Base-by-base conservation (phyloP, 768 basidiomycete genomes). In the Rubroboletus satanas region DNA sequence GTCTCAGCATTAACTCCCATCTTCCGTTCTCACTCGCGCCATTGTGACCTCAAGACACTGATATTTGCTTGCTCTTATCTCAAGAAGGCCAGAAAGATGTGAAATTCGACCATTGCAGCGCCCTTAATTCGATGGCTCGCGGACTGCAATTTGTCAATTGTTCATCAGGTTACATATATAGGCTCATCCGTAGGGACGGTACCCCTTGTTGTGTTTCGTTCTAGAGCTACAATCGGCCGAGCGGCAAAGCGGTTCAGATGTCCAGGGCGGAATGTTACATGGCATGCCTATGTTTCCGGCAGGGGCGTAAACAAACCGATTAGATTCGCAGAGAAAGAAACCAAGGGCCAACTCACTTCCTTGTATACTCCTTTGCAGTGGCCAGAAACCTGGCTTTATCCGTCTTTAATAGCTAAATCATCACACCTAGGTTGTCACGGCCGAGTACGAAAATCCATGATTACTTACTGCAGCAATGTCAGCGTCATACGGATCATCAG, bases 401-500 rank as follows among this genome's bases (percentile, higher is more conserved):
- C 62, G 83, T 83, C 80, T 90, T 92, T 60, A 93, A 66, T 48
- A 84, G 70, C 90, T 93, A 64, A 10, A 49, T 7, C 46, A 15
- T 38, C 29, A 45, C 32, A 18, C 49, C 26, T 56, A 53, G 35
- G 49, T 35, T 7, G 45, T 49, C 49, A 48, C 51, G 4, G 23
- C 17, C 26, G 23, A 39, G n/a, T 33, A 45, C 4, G 41, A 55
- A 54, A 43, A 44, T 35, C 42, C 4, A 23, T 43, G 44, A 52
- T n/a, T 29, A 73, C 85, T 51, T 66, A 93, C 88, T 32, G 85
- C 85, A 36, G 91, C 91, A 61, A 92, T 88, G 1, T 92, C 90
- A 29, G 91, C 87, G 64, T 92, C 88, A 63, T 90, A 93, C 0
- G 91, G 91, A 66, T 93, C 91, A 63, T 93, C 91, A 17, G 89